Evolutionary conservation across 129 eudicot genomes (phyloP).

Genomic region (Centella asiatica): DNA sequence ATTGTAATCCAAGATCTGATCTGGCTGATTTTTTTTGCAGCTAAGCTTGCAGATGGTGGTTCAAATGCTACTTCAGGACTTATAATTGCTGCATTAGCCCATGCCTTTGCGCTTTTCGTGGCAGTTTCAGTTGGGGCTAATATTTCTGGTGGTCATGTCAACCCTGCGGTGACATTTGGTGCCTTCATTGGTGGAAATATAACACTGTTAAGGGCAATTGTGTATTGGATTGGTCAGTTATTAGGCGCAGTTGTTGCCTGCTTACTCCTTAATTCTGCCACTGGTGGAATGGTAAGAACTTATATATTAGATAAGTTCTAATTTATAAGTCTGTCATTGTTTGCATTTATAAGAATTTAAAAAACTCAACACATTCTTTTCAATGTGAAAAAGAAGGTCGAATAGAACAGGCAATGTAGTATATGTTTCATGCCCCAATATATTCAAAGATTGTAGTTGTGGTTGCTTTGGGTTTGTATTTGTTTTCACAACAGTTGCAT

Average conservation of each 20-base stretch:
- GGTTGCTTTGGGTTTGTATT: too few species aligned
- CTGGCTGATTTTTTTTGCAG: slow-evolving; percentile 18
- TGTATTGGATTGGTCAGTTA: slow-evolving; percentile 66
- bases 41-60: slow-evolving; percentile 42
- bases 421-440: too few species aligned
- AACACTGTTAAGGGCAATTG: slow-evolving; percentile 42
- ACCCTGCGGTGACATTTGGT: slow-evolving; percentile 71
- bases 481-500: too few species aligned
- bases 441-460: too few species aligned
- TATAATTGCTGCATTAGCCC: slow-evolving; percentile 52
- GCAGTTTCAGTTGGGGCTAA: slow-evolving; percentile 66
- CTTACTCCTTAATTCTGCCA: slow-evolving; percentile 54
- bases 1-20: background rate
- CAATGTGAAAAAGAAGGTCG: too few species aligned
- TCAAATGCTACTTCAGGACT: slow-evolving; percentile 47
- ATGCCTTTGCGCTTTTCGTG: slow-evolving; percentile 58
- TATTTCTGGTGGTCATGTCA: slow-evolving; percentile 71
- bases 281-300: slow-evolving; percentile 59
- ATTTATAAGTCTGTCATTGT: background rate
- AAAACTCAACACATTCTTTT: too few species aligned
- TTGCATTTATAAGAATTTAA: background rate
- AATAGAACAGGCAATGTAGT: too few species aligned
- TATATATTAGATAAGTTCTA: background rate
- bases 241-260: slow-evolving; percentile 65
- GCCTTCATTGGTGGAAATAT: slow-evolving; percentile 69